A percentile compares a stretch with the other conserved stretches of the same genome.
Conservation (phyloP, 2,329 filamentous ascomycete species). For the Escovopsis sp. region DNA sequence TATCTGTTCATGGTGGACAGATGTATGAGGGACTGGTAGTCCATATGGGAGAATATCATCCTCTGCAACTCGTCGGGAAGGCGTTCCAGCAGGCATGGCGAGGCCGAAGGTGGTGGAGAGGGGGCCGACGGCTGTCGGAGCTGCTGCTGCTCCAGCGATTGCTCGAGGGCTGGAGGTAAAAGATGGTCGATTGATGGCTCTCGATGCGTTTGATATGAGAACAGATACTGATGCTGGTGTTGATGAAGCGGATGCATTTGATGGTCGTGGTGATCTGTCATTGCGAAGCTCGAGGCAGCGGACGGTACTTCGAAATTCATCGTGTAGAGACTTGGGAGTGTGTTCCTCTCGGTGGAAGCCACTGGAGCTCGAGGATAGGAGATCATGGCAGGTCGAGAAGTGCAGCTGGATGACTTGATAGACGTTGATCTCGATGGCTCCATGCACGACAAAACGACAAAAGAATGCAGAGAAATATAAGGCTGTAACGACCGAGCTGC, state of each 20-base stretch:
- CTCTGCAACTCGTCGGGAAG: conserved; percentile 19
- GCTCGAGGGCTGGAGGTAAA: background rate
- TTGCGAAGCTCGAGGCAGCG: conserved; percentile 2
- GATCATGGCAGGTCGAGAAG: conserved; percentile 16
- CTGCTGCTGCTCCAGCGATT: background rate
- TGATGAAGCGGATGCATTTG: background rate
- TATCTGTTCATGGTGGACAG: conserved; percentile 21
- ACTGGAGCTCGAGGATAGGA: conserved; percentile 12
- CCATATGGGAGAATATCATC: conserved; percentile 20
- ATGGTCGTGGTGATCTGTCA: conserved; percentile 2
- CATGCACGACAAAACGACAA: conserved; percentile 10
- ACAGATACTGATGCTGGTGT: conserved; percentile 1
- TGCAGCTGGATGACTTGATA: conserved; percentile 6
- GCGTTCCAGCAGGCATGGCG: conserved; percentile 16
- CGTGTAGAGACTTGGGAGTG: conserved; percentile 4
- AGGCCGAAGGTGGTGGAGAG: conserved; percentile 4
- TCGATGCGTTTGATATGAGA: no score
- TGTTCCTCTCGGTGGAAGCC: conserved; percentile 9
- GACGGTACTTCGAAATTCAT: conserved; percentile 1
- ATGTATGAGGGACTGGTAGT: conserved; percentile 26
- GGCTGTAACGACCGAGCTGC: conserved; percentile 6
- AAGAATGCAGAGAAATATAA: conserved; percentile 10
- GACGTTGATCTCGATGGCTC: conserved; percentile 12
- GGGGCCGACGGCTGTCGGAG: conserved; percentile 1
- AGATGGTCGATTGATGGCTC: no score